phyloP scores from a whole-genome alignment of 805 yeast genomes.

The Candida gorgasii region DNA sequence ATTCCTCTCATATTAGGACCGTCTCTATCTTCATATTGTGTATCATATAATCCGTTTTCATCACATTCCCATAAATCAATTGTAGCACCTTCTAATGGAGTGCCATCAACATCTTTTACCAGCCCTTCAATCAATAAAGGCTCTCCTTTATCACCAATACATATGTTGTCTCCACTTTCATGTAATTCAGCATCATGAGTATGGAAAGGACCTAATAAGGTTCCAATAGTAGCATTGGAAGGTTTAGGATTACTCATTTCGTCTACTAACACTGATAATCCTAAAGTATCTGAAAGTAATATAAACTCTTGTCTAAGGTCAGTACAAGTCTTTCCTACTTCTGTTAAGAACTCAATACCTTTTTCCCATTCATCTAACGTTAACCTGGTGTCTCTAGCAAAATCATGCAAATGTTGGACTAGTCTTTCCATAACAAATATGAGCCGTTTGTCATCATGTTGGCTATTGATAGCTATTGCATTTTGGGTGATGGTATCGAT shows the following conservation, averaged over 20 bases:
- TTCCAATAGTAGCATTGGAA: slow-evolving; percentile 21
- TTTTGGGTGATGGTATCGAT: slow-evolving; percentile 22
- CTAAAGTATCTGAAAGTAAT: slow-evolving; percentile 21
- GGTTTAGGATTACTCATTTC: slow-evolving; percentile 24
- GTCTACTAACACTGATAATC: slow-evolving; percentile 23
- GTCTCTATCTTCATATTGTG: slow-evolving; percentile 21
- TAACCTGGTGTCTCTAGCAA: slow-evolving; percentile 22
- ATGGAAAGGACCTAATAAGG: slow-evolving; percentile 24
- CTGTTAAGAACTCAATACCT: slow-evolving; percentile 21
- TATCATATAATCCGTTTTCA: slow-evolving; percentile 22
- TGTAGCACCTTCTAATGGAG: slow-evolving; percentile 20
- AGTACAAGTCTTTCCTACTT: slow-evolving; percentile 21
- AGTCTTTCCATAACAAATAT: slow-evolving; percentile 15
- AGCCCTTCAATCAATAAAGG: slow-evolving; percentile 23
- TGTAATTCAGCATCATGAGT: slow-evolving; percentile 23
- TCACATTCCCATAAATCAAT: slow-evolving; percentile 25
- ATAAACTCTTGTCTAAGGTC: slow-evolving; percentile 24
- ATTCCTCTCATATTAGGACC: slow-evolving; percentile 24
- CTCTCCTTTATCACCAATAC: slow-evolving; percentile 22
- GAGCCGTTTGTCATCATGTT: slow-evolving; percentile 13
- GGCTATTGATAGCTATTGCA: slow-evolving; percentile 21
- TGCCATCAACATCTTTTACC: slow-evolving; percentile 18
- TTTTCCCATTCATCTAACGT: slow-evolving; percentile 22
- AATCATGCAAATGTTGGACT: slow-evolving; percentile 22
- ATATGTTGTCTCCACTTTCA: slow-evolving; percentile 18